Conservation (phyloP, 1,284 basidiomycete genomes). For the Ustilago cynodontis region DNA sequence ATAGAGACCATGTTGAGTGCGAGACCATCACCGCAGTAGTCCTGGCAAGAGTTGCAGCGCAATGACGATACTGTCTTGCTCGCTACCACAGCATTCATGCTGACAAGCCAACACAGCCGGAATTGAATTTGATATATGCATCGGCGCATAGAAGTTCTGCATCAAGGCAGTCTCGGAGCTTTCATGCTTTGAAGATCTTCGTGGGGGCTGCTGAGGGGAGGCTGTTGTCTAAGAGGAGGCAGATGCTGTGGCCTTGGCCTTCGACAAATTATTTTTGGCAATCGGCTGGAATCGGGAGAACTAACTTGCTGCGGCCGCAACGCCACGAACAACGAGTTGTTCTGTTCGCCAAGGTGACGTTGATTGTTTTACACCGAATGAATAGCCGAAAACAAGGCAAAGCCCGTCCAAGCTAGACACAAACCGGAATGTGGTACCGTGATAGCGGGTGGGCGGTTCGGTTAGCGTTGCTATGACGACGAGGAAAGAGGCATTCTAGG, state of each 20-base stretch:
- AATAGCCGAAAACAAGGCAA: not conserved
- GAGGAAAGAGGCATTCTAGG: too few relatives aligned
- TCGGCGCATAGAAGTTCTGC: not conserved
- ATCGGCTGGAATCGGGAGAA: conserved; percentile 6
- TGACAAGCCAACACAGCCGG: not conserved
- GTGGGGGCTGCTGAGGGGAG: not conserved
- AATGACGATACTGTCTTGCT: conserved; percentile 3
- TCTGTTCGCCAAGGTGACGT: conserved; percentile 5
- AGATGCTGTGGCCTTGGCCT: not conserved
- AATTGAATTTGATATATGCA: not conserved
- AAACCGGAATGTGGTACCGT: not conserved
- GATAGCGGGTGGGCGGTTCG: not conserved
- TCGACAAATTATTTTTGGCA: conserved; percentile 11
- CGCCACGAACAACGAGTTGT: too few relatives aligned
- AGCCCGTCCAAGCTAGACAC: not conserved
- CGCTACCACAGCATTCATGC: conserved; percentile 3
- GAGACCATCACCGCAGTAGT: not conserved
- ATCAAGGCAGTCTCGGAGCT: not conserved
- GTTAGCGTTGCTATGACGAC: not conserved
- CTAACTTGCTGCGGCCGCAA: not conserved
- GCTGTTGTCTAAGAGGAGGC: too few relatives aligned
- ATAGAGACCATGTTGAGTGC: not conserved
- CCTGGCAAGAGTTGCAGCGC: not conserved
- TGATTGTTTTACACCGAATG: not conserved
- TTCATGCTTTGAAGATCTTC: not conserved